Percentiles rank a stretch among this genome's conserved stretches.
These are phyloP conservation scores for Boletus rufocinnamomeus DNA, from an alignment of 768 basidiomycete species.

Conservation along the genomic window DNA sequence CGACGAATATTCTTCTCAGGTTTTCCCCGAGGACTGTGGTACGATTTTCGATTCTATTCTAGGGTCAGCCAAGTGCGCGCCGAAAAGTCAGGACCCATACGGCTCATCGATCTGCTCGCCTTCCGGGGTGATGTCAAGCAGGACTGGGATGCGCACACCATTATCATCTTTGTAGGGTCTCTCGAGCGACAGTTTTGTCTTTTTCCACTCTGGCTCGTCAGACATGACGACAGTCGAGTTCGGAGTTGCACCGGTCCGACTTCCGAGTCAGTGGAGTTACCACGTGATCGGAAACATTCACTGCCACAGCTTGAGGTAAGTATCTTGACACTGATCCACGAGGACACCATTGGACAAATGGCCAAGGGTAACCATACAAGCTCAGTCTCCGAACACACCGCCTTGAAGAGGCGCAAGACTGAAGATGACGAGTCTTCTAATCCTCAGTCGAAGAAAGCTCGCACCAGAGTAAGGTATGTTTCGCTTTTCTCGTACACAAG, in stretches of 20 bases:
- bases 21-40: slow-evolving; percentile 63
- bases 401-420: slow-evolving; percentile 61
- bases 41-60: slow-evolving; percentile 53
- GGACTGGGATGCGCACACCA: slow-evolving; percentile 58
- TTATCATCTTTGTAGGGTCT: slow-evolving; percentile 80
- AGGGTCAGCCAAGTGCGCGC: slow-evolving; percentile 19
- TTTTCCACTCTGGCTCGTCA: slow-evolving; percentile 52
- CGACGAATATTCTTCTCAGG: slow-evolving; percentile 66
- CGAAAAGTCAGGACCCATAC: slow-evolving; percentile 43
- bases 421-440: slow-evolving; percentile 56
- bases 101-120: slow-evolving; percentile 72
- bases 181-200: slow-evolving; percentile 69
- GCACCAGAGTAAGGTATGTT: slow-evolving; percentile 74
- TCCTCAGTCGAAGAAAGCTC: slow-evolving; percentile 57
- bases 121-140: slow-evolving; percentile 70
- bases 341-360: slow-evolving; percentile 29
- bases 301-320: slow-evolving; percentile 5
- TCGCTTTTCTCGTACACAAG: slow-evolving; percentile 2
- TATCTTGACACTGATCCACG: slow-evolving; percentile 37
- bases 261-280: neutral
- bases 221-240: slow-evolving; percentile 15
- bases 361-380: slow-evolving; percentile 27
- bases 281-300: slow-evolving; percentile 31
- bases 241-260: neutral
- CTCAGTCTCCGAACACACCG: slow-evolving; percentile 31